A percentile compares a stretch with the other conserved stretches of the same genome.
phyloP scores from a whole-genome alignment of 2,329 filamentous ascomycete genomes.

The Arthrobotrys musiformis region DNA sequence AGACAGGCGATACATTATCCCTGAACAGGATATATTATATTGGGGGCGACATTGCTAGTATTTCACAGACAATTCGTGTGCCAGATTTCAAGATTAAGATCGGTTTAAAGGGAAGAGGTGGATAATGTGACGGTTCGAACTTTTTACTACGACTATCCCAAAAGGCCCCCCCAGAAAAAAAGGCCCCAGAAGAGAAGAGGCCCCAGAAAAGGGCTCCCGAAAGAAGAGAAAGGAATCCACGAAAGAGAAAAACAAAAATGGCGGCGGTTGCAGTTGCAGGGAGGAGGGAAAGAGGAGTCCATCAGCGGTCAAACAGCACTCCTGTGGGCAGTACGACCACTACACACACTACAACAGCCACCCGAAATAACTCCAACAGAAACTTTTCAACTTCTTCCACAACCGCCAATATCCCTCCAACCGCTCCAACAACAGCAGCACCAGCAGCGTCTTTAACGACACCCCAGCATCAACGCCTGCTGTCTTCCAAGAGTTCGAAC shows the following conservation, averaged over 20 bases:
- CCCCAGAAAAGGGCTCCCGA: conserved; percentile 15
- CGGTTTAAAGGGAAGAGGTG: conserved; percentile 42
- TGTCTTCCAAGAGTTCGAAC: conserved; percentile 19
- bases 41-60: conserved; percentile 23
- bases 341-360: conserved; percentile 43
- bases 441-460: conserved; percentile 31
- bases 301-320: conserved; percentile 55
- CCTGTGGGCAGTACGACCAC: conserved; percentile 19
- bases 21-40: conserved; percentile 38
- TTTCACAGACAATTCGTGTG: conserved; percentile 48
- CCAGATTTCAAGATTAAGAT: conserved; percentile 50
- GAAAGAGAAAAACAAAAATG: conserved; percentile 41
- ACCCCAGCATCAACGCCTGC: conserved; percentile 25
- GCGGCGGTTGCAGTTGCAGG: conserved; percentile 54
- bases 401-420: conserved; percentile 5
- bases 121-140: conserved; percentile 48
- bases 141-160: conserved; percentile 26
- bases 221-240: conserved; percentile 19
- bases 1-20: conserved; percentile 36
- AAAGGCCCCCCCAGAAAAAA: conserved; percentile 29
- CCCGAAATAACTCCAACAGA: conserved; percentile 53
- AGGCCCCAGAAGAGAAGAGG: conserved; percentile 8
- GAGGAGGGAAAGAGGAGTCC: conserved; percentile 43
- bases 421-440: neutral
- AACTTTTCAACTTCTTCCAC: conserved; percentile 42